Base-by-base conservation (phyloP, 345 rosid genomes). In the Luvunga scandens region DNA sequence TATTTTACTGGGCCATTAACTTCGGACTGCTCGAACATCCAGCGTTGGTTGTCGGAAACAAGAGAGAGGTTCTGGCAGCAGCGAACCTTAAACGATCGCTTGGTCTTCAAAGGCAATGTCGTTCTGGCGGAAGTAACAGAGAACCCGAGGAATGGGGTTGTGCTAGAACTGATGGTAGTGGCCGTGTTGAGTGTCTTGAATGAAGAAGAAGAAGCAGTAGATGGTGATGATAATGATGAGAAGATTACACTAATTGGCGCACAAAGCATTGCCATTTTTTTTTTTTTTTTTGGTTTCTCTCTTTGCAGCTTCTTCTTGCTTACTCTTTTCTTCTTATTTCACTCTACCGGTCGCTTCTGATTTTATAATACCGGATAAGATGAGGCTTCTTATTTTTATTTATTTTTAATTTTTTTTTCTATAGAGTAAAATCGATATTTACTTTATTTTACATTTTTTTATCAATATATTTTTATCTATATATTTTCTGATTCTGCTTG, bases 11-110 rank as follows among this genome's bases (percentile, higher is more conserved):
- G 96, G 73, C 96, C 96, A 48, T 83, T 61, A 27, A 85, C 84
- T 84, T 92, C 92, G 19, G 90, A 82, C 87, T 88, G 85, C 22
- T 91, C 91, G 60, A 92, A 89, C 92, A 89, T 92, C 96, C 96
- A 90, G 2, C 94, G 88, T 73, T 90, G 90, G 36, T 90, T 89
- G n/a, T 80, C 80, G 31, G 94, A 91, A 24, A 90, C 87, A 80
- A 84, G 77, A 79, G 92, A 78, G 42, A 83, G 78, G 71, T 80
- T 83, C 86, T 89, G 88, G 79, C 88, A 90, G 79, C 89, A 91
- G 61, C 88, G 82, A 74, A 92, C 83, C 66, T 57, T 80, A 42
- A 89, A 82, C 59, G 83, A 73, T 56, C 84, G 86, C 33, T 34
- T 80, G 57, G 83, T 21, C 65, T 78, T 80, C 28, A 76, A 59